phyloP scores from a whole-genome alignment of 2,329 filamentous ascomycete species.

The Trichoderma sp. region DNA sequence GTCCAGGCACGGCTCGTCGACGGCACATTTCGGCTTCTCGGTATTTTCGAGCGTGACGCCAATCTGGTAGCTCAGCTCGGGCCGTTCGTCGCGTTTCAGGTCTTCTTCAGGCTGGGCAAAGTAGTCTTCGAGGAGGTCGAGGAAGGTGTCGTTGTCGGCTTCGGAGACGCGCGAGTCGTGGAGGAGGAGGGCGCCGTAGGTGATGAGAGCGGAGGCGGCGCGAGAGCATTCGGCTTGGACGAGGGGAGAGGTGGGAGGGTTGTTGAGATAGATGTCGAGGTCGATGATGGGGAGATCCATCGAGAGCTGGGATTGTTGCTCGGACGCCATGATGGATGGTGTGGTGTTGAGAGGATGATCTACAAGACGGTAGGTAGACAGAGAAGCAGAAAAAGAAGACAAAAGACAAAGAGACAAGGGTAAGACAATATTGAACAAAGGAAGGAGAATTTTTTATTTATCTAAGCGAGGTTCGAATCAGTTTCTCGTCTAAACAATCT shows the following conservation, averaged over 20 bases:
- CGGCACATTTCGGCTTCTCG: constrained; percentile 66
- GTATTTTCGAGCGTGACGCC: constrained; percentile 66
- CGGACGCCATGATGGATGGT: constrained; percentile 18
- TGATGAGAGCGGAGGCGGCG: constrained; percentile 61
- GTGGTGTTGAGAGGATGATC: neutral
- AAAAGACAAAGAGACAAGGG: neutral
- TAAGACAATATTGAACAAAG: neutral
- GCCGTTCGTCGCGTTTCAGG: constrained; percentile 57
- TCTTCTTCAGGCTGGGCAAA: constrained; percentile 58
- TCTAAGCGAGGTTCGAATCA: constrained; percentile 10
- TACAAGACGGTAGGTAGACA: neutral
- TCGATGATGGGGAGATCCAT: constrained; percentile 66
- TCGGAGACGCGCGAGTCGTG: constrained; percentile 63
- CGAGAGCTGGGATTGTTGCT: constrained; percentile 28
- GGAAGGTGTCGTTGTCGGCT: constrained; percentile 58
- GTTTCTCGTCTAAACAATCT: neutral
- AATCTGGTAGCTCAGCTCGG: constrained; percentile 63
- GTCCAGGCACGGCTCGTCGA: constrained; percentile 62
- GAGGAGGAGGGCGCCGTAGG: constrained; percentile 62
- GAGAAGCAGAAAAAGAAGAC: neutral
- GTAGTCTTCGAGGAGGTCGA: constrained; percentile 67
- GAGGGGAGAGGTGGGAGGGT: constrained; percentile 47
- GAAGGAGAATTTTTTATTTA: constrained; percentile 1
- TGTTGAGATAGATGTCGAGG: constrained; percentile 59
- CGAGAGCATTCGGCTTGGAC: constrained; percentile 57